Conservation (phyloP, 768 basidiomycete genomes). For the Udeniomyces megalosporus region DNA sequence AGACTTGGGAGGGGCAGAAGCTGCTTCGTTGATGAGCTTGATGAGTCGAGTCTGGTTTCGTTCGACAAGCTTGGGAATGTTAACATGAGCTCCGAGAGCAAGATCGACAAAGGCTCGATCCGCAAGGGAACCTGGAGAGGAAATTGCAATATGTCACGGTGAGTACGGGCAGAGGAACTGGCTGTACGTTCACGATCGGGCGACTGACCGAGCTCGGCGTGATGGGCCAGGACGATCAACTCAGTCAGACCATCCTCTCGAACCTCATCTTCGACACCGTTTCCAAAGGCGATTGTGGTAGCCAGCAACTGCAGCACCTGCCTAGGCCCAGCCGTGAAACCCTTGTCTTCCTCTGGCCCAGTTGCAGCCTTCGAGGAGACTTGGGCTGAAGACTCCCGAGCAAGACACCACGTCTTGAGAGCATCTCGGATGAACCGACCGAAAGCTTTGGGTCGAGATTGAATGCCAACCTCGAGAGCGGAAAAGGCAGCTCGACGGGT, state of each 20-base stretch:
- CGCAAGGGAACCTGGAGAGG: background rate
- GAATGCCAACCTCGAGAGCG: constrained; percentile 33
- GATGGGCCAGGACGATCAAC: constrained; percentile 55
- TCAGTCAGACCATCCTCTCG: constrained; percentile 36
- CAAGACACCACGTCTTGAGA: constrained; percentile 29
- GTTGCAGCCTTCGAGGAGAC: constrained; percentile 29
- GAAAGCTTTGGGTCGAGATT: constrained; percentile 36
- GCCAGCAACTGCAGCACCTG: constrained; percentile 41
- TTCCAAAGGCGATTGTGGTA: constrained; percentile 36
- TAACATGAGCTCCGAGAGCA: background rate
- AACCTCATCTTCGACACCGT: constrained; percentile 29
- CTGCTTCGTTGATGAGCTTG: constrained; percentile 5
- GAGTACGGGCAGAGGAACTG: background rate
- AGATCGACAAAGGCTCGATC: constrained; percentile 14
- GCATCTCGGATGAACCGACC: constrained; percentile 47
- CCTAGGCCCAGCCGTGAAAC: constrained; percentile 36
- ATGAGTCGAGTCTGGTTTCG: constrained; percentile 7
- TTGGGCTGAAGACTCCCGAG: constrained; percentile 9
- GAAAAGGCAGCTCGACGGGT: constrained; percentile 38
- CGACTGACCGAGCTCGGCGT: constrained; percentile 33
- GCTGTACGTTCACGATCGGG: too few species aligned
- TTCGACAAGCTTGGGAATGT: constrained; percentile 14
- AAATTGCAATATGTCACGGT: too few species aligned
- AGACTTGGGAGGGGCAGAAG: background rate
- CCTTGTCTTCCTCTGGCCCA: constrained; percentile 26